Evolutionary conservation across 352 stramenopile species (phyloP), one percentile per base, ranked within the genome.

Genomic region (Globisporangium spiculum): DNA sequence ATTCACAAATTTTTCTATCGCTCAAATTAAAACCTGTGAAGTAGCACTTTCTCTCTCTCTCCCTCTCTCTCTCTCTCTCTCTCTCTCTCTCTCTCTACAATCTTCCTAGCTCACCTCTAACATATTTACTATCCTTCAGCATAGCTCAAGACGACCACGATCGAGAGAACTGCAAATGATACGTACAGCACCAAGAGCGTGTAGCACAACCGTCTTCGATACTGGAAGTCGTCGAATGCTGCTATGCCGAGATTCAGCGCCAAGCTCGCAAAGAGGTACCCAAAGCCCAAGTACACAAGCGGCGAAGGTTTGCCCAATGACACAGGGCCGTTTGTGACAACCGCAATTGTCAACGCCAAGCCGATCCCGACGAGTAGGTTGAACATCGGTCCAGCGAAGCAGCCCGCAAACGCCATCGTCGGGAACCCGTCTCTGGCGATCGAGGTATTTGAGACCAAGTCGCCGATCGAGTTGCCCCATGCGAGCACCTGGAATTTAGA

Each of bases 301-400:
- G 80, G 77, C 4, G 83, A 85, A 1, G 83, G 77, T 36, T 79
- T 68, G 3, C 73, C 81, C 74, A 92, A 83, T 22, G 73, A 72
- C 22, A 93, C 66, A 36, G 86, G 80, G 1, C 86, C 86, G 32
- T 75, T 78, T 0, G 70, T 80, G 30, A 81, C 18, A 24, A 89
- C 89, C 4, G 80, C 79, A 55, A 93, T 81, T 12, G 82, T 91
- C 20, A 93, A 68, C 0, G 87, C 85, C 18, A 91, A 48, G 3
- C 86, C 86, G 36, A 93, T 81, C 24, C 86, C 86, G 6, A 93
- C 67, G 12, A 94, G 75, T 34, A 94, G 65, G 41, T 93, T 92
- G 71, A 93, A 93, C 79, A 93, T 91, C 20, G 87, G 87, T 0
- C 87, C 85, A 24, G 84, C 87, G 55, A 94, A 94, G 72, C 87